These are phyloP conservation scores for Starmerella kuoi DNA, from an alignment of 805 yeast genomes.

Conservation along the genomic window DNA sequence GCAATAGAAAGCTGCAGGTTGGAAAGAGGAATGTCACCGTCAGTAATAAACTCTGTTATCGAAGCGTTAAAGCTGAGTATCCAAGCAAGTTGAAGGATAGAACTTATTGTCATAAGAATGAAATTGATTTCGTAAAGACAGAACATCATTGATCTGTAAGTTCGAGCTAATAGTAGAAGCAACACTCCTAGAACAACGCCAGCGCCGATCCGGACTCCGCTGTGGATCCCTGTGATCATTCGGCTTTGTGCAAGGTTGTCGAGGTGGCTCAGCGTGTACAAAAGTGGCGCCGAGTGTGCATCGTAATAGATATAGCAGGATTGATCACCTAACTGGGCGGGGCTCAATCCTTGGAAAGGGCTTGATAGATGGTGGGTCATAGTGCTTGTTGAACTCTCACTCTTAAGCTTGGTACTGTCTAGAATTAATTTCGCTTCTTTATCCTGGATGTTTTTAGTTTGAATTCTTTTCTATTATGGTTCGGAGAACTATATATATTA, in stretches of 20 bases:
- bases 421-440: too few relatives aligned
- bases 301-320: slow-evolving; percentile 4
- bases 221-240: slow-evolving; percentile 11
- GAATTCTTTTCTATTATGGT: too few relatives aligned
- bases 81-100: slow-evolving; percentile 47
- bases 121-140: slow-evolving; percentile 56
- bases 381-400: too few relatives aligned
- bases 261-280: slow-evolving; percentile 2
- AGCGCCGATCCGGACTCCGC: slow-evolving; percentile 48
- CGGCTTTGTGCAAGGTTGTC: slow-evolving; percentile 6
- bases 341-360: slow-evolving; percentile 2
- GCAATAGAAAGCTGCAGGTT: slow-evolving; percentile 46
- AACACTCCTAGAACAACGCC: slow-evolving; percentile 37
- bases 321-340: neutral
- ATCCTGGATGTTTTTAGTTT: too few relatives aligned
- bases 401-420: too few relatives aligned
- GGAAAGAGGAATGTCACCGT: slow-evolving; percentile 32
- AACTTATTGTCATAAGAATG: slow-evolving; percentile 43
- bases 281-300: neutral
- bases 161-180: slow-evolving; percentile 38
- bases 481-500: too few relatives aligned
- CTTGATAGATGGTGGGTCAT: too few relatives aligned
- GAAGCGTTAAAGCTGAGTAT: slow-evolving; percentile 30
- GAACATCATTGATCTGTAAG: slow-evolving; percentile 56
- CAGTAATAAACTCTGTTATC: slow-evolving; percentile 36